These are phyloP conservation scores for Chiua virens DNA, from an alignment of 768 basidiomycete genomes.

Conservation along the genomic window DNA sequence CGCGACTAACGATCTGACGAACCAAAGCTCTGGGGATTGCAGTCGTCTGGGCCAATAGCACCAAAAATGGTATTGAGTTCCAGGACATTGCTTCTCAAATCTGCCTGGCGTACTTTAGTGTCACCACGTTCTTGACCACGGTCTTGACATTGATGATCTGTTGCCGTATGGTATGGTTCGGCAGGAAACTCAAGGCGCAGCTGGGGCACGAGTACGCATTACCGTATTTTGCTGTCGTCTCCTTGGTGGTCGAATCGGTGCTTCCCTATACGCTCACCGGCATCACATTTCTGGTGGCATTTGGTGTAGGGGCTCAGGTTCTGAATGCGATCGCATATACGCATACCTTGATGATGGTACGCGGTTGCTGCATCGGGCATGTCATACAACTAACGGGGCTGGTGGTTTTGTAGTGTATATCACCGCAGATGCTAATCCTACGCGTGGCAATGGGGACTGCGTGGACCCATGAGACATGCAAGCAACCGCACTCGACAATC, in stretches of 20 bases:
- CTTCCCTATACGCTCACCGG: conserved; percentile 9
- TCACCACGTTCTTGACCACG: not conserved
- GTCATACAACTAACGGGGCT: not conserved
- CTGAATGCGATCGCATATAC: not conserved
- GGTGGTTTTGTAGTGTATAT: not conserved
- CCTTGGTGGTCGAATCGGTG: conserved; percentile 8
- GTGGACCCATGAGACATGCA: conserved; percentile 5
- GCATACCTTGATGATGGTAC: conserved; percentile 4
- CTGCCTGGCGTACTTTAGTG: not conserved
- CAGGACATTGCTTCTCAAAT: not conserved
- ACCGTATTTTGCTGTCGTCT: not conserved
- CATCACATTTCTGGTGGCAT: conserved; percentile 1
- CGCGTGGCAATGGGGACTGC: conserved; percentile 5
- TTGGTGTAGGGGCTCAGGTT: not conserved
- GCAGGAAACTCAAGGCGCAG: not conserved
- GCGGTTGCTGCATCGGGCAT: too few relatives aligned
- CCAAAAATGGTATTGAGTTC: not conserved
- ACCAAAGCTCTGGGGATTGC: not conserved
- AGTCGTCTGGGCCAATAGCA: not conserved
- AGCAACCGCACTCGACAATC: not conserved
- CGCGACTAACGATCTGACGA: too few relatives aligned
- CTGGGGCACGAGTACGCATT: conserved; percentile 3
- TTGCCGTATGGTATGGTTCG: conserved; percentile 2
- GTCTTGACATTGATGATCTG: conserved; percentile 5
- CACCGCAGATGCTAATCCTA: conserved; percentile 2